Evolutionary conservation across 169 alveolate species (phyloP).

Genomic region (Cryptosporidium viatorum): DNA sequence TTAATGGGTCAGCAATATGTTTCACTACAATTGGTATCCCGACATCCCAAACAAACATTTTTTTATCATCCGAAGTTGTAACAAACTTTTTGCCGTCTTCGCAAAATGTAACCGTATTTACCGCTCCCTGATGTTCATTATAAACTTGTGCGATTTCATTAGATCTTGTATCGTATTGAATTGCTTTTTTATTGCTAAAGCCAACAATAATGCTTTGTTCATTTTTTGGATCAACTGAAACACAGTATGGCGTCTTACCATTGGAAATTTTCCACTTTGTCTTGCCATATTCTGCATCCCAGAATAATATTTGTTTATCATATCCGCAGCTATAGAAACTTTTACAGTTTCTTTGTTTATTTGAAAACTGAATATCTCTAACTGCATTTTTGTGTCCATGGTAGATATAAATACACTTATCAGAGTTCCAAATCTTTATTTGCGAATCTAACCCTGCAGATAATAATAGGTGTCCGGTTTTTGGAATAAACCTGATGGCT

Average conservation of each 20-base stretch:
- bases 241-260: constrained; percentile 93
- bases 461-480: constrained; percentile 93
- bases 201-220: constrained; percentile 93
- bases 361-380: constrained; percentile 90
- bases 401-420: constrained; percentile 92
- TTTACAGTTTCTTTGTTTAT: constrained; percentile 76
- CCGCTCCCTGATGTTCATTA: constrained; percentile 94
- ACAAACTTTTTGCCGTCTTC: constrained; percentile 92
- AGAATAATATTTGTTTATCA: constrained; percentile 91
- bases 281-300: constrained; percentile 99
- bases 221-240: constrained; percentile 90
- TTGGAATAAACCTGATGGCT: constrained; percentile 92
- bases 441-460: constrained; percentile 93
- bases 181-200: constrained; percentile 91
- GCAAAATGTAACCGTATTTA: constrained; percentile 92
- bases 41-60: constrained; percentile 95
- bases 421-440: constrained; percentile 93
- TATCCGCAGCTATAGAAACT: constrained; percentile 92
- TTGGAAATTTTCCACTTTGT: constrained; percentile 88
- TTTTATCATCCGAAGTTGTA: constrained; percentile 96
- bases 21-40: constrained; percentile 95
- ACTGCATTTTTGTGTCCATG: constrained; percentile 96
- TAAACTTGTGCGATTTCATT: constrained; percentile 91
- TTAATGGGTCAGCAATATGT: constrained; percentile 95
- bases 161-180: constrained; percentile 91